Conservation (phyloP, 495 filamentous ascomycete species). For the Aspergillus haitiensis region DNA sequence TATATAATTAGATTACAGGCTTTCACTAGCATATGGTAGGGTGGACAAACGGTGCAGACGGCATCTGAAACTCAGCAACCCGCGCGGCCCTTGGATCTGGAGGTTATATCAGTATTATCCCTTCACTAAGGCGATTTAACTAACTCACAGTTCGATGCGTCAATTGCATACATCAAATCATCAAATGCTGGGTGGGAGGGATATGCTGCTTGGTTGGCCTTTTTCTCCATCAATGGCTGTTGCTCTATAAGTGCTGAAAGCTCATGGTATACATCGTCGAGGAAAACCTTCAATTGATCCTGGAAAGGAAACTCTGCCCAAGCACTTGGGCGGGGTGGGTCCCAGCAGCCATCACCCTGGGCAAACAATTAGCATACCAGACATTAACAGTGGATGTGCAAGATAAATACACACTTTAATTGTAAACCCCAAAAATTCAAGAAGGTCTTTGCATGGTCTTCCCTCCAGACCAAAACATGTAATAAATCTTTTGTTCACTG, state of each 20-base stretch:
- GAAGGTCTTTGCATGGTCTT: conserved; percentile 58
- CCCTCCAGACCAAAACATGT: conserved; percentile 61
- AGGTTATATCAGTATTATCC: conserved; percentile 15
- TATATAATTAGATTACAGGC: conserved; percentile 17
- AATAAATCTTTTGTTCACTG: conserved; percentile 70
- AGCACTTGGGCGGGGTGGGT: conserved; percentile 44
- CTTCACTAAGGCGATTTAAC: background rate
- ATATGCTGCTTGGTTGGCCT: conserved; percentile 33
- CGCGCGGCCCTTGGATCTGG: conserved; percentile 36
- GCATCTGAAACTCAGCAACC: conserved; percentile 37
- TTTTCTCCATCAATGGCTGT: conserved; percentile 47
- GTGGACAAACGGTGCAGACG: conserved; percentile 37
- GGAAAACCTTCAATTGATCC: conserved; percentile 45
- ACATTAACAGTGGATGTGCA: background rate
- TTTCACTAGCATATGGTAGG: background rate
- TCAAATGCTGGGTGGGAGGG: conserved; percentile 33
- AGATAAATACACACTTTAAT: conserved; percentile 34
- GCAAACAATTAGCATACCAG: conserved; percentile 20
- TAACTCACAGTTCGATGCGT: conserved; percentile 50
- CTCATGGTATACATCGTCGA: conserved; percentile 59
- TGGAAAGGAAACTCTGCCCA: conserved; percentile 42
- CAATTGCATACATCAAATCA: conserved; percentile 48
- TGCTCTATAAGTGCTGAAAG: conserved; percentile 47
- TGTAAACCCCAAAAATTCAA: conserved; percentile 64
- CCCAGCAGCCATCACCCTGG: conserved; percentile 44